Evolutionary conservation across 495 filamentous ascomycete genomes (phyloP).

Genomic region (Parmelia sp.): DNA sequence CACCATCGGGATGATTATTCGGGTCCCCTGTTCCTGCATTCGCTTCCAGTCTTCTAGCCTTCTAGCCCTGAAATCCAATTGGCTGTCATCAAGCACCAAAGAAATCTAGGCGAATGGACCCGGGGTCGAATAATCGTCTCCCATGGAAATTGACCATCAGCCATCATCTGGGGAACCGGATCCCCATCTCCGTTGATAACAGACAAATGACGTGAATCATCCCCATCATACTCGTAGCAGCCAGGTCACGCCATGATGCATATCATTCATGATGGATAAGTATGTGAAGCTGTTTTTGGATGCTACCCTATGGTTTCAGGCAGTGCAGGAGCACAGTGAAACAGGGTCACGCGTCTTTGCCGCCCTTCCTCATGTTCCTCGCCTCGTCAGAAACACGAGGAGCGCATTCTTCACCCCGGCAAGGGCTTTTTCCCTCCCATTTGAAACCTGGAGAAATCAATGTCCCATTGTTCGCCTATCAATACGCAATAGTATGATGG

Average conservation of each 20-base stretch:
- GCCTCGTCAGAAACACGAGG: neutral
- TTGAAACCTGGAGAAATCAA: neutral
- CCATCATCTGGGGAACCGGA: too few species aligned
- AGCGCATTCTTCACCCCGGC: neutral
- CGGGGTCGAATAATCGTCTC: neutral
- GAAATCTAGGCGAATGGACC: neutral
- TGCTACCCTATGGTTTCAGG: neutral
- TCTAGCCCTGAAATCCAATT: neutral
- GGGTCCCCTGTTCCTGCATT: conserved; percentile 4
- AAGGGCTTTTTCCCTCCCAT: neutral
- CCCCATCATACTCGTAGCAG: too few species aligned
- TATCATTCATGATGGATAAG: too few species aligned
- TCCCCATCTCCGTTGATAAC: too few species aligned
- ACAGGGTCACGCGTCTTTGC: neutral
- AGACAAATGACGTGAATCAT: conserved; percentile 12
- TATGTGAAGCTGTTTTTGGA: neutral
- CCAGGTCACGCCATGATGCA: too few species aligned
- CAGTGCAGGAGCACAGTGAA: neutral
- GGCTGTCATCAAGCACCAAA: neutral
- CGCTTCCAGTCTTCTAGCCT: neutral
- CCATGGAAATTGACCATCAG: neutral
- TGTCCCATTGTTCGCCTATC: neutral
- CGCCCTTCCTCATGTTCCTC: neutral
- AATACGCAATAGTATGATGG: neutral
- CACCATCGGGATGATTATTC: too few species aligned